These are phyloP conservation scores for Fusarium transvaalense DNA, from an alignment of 2,329 filamentous ascomycete species.

Conservation along the genomic window DNA sequence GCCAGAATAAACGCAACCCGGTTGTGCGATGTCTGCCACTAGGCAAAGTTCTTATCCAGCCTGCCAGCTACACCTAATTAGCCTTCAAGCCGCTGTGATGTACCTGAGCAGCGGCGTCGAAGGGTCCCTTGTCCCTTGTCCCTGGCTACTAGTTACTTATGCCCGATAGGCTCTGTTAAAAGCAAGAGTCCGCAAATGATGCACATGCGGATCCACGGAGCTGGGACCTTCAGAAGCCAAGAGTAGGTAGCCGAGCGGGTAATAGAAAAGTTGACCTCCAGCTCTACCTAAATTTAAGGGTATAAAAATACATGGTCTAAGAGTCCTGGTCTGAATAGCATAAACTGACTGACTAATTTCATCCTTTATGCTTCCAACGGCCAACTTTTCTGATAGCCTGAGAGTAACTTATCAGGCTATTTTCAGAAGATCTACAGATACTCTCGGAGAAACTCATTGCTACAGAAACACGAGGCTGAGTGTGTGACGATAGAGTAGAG, in stretches of 20 bases:
- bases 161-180: constrained; percentile 44
- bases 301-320: too few relatives aligned
- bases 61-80: too few relatives aligned
- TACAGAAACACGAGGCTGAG: not conserved
- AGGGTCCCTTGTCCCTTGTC: constrained; percentile 38
- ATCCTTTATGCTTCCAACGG: too few relatives aligned
- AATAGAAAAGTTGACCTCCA: too few relatives aligned
- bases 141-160: constrained; percentile 13
- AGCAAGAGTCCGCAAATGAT: constrained; percentile 16
- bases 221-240: constrained; percentile 12
- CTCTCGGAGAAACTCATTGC: not conserved
- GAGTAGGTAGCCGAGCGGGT: too few relatives aligned
- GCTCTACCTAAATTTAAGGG: too few relatives aligned
- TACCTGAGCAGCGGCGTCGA: constrained; percentile 23
- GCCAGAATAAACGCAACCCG: not conserved
- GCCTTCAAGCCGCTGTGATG: constrained; percentile 19
- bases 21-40: constrained; percentile 10
- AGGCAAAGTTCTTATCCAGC: constrained; percentile 9
- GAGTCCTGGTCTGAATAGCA: too few relatives aligned
- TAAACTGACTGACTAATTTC: too few relatives aligned
- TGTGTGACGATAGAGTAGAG: not conserved
- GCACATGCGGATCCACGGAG: constrained; percentile 19
- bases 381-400: too few relatives aligned
- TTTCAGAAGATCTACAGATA: not conserved
- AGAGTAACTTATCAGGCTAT: not conserved